phyloP scores from a whole-genome alignment of 495 filamentous ascomycete species.

The Entonaema liquescens region DNA sequence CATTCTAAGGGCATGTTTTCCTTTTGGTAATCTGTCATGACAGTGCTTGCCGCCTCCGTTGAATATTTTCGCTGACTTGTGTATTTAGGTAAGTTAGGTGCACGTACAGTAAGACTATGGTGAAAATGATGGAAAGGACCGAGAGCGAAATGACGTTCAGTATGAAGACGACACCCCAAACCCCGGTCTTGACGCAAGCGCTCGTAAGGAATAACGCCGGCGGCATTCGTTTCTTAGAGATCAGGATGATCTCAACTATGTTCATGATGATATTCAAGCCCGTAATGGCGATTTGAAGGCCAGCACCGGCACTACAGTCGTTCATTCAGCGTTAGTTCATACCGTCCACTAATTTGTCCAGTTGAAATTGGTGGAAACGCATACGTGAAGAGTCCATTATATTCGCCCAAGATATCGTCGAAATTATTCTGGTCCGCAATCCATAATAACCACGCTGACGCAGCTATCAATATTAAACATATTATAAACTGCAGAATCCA shows the following conservation, averaged over 20 bases:
- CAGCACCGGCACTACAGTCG: constrained; percentile 16
- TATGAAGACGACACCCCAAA: constrained; percentile 37
- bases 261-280: constrained; percentile 32
- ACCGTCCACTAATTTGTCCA: background rate
- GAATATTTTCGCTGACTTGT: background rate
- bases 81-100: background rate
- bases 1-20: background rate
- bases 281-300: constrained; percentile 33
- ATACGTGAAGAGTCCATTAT: constrained; percentile 19
- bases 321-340: constrained; percentile 22
- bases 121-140: constrained; percentile 24
- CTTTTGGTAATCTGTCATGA: background rate
- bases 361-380: background rate
- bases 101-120: constrained; percentile 31
- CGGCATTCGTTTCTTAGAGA: constrained; percentile 29
- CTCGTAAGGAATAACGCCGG: constrained; percentile 29
- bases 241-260: constrained; percentile 40
- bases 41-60: background rate
- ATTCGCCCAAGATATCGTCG: background rate
- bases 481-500: constrained; percentile 38
- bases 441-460: constrained; percentile 24
- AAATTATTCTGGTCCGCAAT: background rate
- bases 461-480: constrained; percentile 26
- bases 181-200: constrained; percentile 33
- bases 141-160: constrained; percentile 15